A percentile compares a stretch with the other conserved stretches of the same genome.
phyloP scores from a whole-genome alignment of 139 green algal genomes.

The Chlamydomonas eustigma region DNA sequence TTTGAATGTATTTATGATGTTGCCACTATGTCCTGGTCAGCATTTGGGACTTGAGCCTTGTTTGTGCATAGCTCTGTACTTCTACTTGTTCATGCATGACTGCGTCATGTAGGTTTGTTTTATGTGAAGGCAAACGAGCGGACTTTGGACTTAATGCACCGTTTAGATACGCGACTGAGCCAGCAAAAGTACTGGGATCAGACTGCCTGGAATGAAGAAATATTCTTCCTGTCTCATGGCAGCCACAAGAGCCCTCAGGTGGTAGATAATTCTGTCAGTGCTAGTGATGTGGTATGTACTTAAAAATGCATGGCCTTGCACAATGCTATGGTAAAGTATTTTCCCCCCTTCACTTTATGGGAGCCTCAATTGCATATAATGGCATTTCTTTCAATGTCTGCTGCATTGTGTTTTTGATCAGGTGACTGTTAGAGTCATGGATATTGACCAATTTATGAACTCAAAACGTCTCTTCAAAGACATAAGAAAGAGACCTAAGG shows the following conservation, averaged over 20 bases:
- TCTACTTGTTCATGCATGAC: too few species aligned
- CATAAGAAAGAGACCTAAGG: slow-evolving; percentile 47
- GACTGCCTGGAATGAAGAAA: slow-evolving; percentile 84
- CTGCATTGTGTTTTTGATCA: slow-evolving; percentile 11
- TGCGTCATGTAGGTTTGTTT: slow-evolving; percentile 84
- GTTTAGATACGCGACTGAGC: slow-evolving; percentile 57
- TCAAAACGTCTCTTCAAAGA: slow-evolving; percentile 73
- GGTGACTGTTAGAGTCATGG: slow-evolving; percentile 70
- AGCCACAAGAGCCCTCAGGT: slow-evolving; percentile 64
- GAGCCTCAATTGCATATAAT: too few species aligned
- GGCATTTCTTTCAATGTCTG: not conserved
- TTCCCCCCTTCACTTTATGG: too few species aligned
- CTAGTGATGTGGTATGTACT: too few species aligned
- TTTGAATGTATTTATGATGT: too few species aligned
- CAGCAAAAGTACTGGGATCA: slow-evolving; percentile 87
- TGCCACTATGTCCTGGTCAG: too few species aligned
- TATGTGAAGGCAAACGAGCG: slow-evolving; percentile 68
- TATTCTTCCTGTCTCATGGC: slow-evolving; percentile 85
- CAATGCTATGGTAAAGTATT: too few species aligned
- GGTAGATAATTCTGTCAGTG: not conserved
- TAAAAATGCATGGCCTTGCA: too few species aligned
- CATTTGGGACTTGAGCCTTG: too few species aligned
- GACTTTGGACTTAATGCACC: slow-evolving; percentile 39
- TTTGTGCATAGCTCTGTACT: too few species aligned
- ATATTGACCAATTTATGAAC: slow-evolving; percentile 85